Base-by-base conservation (phyloP, 441 rosid species). In the Populus tomentosa region DNA sequence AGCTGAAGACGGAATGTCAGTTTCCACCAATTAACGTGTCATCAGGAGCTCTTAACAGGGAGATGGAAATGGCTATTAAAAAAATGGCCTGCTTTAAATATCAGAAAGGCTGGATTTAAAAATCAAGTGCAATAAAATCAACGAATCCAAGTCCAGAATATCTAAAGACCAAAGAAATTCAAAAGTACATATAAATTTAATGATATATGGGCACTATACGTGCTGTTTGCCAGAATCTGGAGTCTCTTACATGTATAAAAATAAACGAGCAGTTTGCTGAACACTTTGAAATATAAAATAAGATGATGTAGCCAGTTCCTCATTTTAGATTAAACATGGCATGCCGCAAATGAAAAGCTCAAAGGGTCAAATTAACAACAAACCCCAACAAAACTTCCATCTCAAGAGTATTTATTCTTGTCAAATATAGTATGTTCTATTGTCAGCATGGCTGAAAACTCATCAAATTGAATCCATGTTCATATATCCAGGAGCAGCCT, bases 401-500 rank as follows among this genome's bases (percentile, higher is more conserved):
- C 59, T 61, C 77, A 18, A 16, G 64, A 46, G 75, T 56, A 75
- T 73, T 87, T 83, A 83, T 85, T 78, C 66, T 38, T 59, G 70
- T 73, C 75, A 78, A 70, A 32, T 56, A 42, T 24, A 50, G 67
- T 46, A 40, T 46, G 65, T 40, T 23, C 62, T 42, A 70, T 77
- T 13, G 69, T 21, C 36, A 23, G 82, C 23, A 38, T 68, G 32
- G 30, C 75, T 72, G 79, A 70, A 76, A 83, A 78, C 30, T 50
- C 69, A 40, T 14, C 50, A 75, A 53, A 67, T 36, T 40, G 67
- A 73, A 78, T n/a, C 46, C 67, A 71, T 66, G 74, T 71, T 93
- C 85, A 94, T 78, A 94, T 79, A 82, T 94, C 98, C 30, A 95
- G 95, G 46, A 95, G 94, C 72, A 95, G 90, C 84, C 99, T 86